phyloP scores from a whole-genome alignment of 1,139 yeast genomes.

The Taiozyma sp. region DNA sequence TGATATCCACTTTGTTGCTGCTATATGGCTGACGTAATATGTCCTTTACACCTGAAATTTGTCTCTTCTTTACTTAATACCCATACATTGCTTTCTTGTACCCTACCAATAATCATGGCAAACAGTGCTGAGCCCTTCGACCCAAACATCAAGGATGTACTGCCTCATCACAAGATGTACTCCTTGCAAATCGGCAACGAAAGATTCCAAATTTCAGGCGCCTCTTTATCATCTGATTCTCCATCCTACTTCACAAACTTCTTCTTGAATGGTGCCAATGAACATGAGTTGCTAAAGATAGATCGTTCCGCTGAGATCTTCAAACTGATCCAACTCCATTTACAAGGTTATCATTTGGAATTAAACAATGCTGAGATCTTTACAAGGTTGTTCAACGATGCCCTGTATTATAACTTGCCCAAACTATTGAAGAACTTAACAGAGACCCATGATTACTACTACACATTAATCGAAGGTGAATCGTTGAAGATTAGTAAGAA shows the following conservation, averaged over 20 bases:
- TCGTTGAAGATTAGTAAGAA: slow-evolving; percentile 55
- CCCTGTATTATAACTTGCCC: slow-evolving; percentile 63
- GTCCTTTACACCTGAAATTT: too few species aligned
- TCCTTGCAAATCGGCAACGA: slow-evolving; percentile 69
- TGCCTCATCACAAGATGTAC: slow-evolving; percentile 64
- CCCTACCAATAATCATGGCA: too few species aligned
- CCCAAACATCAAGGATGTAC: slow-evolving; percentile 47
- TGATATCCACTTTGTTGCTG: too few species aligned
- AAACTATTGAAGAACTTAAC: slow-evolving; percentile 46
- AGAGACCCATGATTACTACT: slow-evolving; percentile 43
- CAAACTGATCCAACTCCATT: slow-evolving; percentile 57
- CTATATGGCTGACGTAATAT: too few species aligned
- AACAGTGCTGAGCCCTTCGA: slow-evolving; percentile 20
- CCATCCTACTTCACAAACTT: slow-evolving; percentile 43
- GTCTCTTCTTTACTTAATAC: too few species aligned
- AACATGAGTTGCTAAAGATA: slow-evolving; percentile 50
- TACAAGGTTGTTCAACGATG: slow-evolving; percentile 63
- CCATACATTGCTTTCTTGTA: too few species aligned
- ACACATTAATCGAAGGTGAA: slow-evolving; percentile 55
- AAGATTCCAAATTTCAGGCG: slow-evolving; percentile 58
- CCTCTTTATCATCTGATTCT: slow-evolving; percentile 76
- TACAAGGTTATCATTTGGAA: slow-evolving; percentile 70
- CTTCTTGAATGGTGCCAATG: slow-evolving; percentile 27
- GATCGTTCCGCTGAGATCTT: slow-evolving; percentile 76
- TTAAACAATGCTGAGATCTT: slow-evolving; percentile 55